Percentiles rank a stretch among this genome's conserved stretches.
Conservation (phyloP, 2,329 filamentous ascomycete species). For the Neofusicoccum cordaticola region DNA sequence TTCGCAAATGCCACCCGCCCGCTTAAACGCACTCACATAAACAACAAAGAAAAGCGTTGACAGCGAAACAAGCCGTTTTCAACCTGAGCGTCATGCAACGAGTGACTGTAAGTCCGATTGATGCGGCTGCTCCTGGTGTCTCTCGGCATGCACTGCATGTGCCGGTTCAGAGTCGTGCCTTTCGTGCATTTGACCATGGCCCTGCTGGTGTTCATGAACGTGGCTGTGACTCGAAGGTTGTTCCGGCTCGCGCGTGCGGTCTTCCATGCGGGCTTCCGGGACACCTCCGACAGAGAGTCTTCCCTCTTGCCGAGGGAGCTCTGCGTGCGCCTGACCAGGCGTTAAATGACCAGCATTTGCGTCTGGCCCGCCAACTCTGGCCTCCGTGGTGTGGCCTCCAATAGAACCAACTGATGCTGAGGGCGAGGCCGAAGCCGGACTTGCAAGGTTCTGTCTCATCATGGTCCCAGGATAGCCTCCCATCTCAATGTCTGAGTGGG, state of each 20-base stretch:
- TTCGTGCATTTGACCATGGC: neutral
- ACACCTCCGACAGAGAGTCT: neutral
- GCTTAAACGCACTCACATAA: slow-evolving; percentile 9
- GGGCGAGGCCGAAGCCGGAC: slow-evolving; percentile 5
- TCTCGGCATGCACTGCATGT: neutral
- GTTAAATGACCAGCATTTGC: slow-evolving; percentile 2
- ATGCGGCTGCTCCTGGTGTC: slow-evolving; percentile 6
- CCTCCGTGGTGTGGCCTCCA: slow-evolving; percentile 7
- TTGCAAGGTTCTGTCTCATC: slow-evolving; percentile 10
- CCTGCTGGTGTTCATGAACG: neutral
- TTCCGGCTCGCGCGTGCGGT: neutral
- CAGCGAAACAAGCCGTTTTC: neutral
- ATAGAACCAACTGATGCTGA: slow-evolving; percentile 2
- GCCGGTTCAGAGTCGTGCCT: neutral
- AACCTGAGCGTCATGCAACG: neutral
- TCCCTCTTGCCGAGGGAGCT: neutral
- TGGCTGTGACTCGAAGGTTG: neutral
- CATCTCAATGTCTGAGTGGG: slow-evolving; percentile 14
- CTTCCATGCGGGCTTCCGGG: neutral
- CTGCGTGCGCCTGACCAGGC: neutral
- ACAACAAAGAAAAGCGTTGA: neutral
- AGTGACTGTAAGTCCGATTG: slow-evolving; percentile 15
- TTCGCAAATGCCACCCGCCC: slow-evolving; percentile 7
- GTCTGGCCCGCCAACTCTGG: slow-evolving; percentile 7
- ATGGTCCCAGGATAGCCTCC: slow-evolving; percentile 2